These are phyloP conservation scores for Yamadazyma dendronema DNA, from an alignment of 1,139 yeast genomes.

Conservation along the genomic window DNA sequence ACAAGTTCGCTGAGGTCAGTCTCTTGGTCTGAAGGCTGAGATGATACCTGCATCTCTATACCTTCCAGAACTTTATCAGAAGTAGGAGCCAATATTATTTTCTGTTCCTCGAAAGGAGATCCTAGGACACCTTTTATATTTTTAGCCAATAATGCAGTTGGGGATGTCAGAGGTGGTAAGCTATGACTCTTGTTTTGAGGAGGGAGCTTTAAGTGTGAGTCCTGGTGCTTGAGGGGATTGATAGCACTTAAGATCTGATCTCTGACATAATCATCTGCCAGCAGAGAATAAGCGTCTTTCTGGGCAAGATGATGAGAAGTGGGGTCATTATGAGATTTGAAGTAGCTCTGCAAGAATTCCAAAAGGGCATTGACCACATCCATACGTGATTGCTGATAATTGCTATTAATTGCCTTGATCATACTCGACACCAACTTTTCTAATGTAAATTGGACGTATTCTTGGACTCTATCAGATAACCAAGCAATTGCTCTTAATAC, in stretches of 20 bases:
- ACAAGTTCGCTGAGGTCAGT: conserved; percentile 17
- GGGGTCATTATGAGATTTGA: conserved; percentile 5
- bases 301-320: conserved; percentile 5
- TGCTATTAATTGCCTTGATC: conserved; percentile 4
- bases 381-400: conserved; percentile 4
- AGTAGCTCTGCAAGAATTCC: conserved; percentile 4
- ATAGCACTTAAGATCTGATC: conserved; percentile 8
- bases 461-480: conserved; percentile 4
- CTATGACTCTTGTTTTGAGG: background rate
- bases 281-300: conserved; percentile 3
- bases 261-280: conserved; percentile 5
- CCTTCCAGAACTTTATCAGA: background rate
- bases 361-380: conserved; percentile 5
- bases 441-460: conserved; percentile 2
- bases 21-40: conserved; percentile 6
- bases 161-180: background rate
- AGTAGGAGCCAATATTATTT: conserved; percentile 1
- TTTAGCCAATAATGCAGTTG: background rate
- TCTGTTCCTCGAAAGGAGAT: conserved; percentile 2
- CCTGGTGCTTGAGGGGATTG: conserved; percentile 3
- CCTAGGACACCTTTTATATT: conserved; percentile 1
- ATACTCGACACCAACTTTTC: conserved; percentile 4
- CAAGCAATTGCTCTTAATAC: conserved; percentile 5
- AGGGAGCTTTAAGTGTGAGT: background rate
- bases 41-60: too few relatives aligned